Conservation (phyloP, 2,329 filamentous ascomycete genomes). For the Neospermospora avenae region DNA sequence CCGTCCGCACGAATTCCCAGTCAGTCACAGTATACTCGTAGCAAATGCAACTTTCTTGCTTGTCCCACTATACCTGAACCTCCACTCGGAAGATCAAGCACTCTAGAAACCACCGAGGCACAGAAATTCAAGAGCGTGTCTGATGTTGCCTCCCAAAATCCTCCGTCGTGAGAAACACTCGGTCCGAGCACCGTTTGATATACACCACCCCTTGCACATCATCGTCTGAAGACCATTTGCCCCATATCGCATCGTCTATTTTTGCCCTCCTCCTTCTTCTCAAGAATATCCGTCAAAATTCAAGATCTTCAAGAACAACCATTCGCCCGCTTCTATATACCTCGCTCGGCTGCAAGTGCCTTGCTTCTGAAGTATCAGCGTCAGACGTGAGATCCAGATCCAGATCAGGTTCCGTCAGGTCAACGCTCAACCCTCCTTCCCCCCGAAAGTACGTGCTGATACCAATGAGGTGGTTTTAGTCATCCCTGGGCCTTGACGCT, state of each 20-base stretch:
- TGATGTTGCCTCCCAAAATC: background rate
- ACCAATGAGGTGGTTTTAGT: no score
- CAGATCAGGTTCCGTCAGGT: no score
- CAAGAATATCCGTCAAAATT: background rate
- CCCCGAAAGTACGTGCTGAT: no score
- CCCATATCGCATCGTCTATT: background rate
- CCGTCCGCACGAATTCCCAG: no score
- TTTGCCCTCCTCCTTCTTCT: background rate
- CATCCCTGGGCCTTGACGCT: no score
- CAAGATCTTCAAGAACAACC: background rate
- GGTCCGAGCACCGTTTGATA: constrained; percentile 4
- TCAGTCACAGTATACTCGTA: no score
- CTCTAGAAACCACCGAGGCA: background rate
- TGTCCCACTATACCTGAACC: background rate
- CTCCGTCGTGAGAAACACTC: background rate
- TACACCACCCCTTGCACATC: background rate
- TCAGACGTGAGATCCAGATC: no score
- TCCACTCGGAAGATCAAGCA: background rate
- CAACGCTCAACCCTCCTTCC: no score
- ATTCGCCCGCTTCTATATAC: background rate
- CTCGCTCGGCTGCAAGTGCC: no score
- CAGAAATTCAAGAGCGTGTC: background rate
- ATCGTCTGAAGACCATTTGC: background rate
- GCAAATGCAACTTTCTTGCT: background rate
- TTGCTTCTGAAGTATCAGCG: background rate